phyloP scores from a whole-genome alignment of 2,329 filamentous ascomycete genomes.

The Penicillium sp. region DNA sequence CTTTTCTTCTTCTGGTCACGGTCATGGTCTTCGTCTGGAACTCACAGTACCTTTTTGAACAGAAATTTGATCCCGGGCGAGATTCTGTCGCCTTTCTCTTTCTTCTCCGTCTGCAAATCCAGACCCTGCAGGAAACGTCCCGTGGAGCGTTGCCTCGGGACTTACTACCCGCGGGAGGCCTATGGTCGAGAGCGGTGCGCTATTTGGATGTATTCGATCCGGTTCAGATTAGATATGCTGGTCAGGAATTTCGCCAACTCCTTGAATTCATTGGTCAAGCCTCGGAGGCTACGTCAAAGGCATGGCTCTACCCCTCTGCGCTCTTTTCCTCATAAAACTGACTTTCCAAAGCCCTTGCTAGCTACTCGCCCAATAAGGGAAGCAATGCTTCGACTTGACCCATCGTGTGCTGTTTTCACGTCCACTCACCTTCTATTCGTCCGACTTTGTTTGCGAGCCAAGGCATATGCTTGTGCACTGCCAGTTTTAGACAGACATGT shows the following conservation, averaged over 20 bases:
- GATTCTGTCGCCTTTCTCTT: slow-evolving; percentile 59
- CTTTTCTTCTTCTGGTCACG: background rate
- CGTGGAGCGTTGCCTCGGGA: slow-evolving; percentile 35
- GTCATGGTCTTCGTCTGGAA: background rate
- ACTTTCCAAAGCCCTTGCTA: slow-evolving; percentile 32
- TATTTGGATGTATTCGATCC: slow-evolving; percentile 54
- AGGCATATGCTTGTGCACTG: slow-evolving; percentile 37
- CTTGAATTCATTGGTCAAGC: slow-evolving; percentile 33
- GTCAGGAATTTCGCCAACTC: slow-evolving; percentile 37
- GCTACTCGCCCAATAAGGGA: slow-evolving; percentile 41
- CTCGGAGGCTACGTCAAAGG: slow-evolving; percentile 35
- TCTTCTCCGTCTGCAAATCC: slow-evolving; percentile 50
- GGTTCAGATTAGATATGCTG: slow-evolving; percentile 44
- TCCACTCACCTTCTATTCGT: slow-evolving; percentile 41
- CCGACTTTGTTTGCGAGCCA: slow-evolving; percentile 42
- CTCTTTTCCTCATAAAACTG: slow-evolving; percentile 4
- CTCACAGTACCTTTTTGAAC: background rate
- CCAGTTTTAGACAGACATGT: slow-evolving; percentile 42
- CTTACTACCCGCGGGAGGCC: slow-evolving; percentile 40
- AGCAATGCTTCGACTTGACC: slow-evolving; percentile 45
- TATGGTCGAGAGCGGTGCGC: slow-evolving; percentile 49
- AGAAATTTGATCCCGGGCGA: slow-evolving; percentile 49
- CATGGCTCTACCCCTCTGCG: slow-evolving; percentile 15
- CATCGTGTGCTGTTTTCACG: slow-evolving; percentile 41
- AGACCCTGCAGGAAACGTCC: slow-evolving; percentile 33